phyloP scores from a whole-genome alignment of 345 rosid species.

The Odontarrhena argentea region DNA sequence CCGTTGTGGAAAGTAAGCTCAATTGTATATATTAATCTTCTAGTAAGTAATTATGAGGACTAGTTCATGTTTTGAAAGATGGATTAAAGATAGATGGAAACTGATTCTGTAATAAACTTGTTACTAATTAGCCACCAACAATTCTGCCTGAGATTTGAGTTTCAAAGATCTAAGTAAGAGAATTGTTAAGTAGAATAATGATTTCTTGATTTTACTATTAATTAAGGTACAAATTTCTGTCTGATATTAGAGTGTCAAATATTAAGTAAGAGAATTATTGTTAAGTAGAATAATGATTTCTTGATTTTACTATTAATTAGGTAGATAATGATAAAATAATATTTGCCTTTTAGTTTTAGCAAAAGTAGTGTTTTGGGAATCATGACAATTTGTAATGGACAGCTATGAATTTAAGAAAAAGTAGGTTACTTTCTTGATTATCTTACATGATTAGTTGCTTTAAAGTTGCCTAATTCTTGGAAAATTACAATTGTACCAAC shows the following conservation, averaged over 20 bases:
- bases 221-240: too few species aligned
- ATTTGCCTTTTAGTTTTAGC: constrained; percentile 6
- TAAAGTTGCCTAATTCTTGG: constrained; percentile 24
- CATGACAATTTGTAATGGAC: constrained; percentile 33
- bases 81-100: not conserved
- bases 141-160: not conserved
- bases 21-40: not conserved
- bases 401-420: constrained; percentile 27
- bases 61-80: constrained; percentile 9
- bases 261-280: too few species aligned
- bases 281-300: not conserved
- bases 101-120: not conserved
- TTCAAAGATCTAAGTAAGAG: too few species aligned
- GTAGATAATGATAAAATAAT: not conserved
- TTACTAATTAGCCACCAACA: not conserved
- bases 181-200: too few species aligned
- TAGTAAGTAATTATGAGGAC: not conserved
- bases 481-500: constrained; percentile 7
- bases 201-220: too few species aligned
- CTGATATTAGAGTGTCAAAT: too few species aligned
- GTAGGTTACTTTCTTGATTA: constrained; percentile 30
- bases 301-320: not conserved
- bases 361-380: constrained; percentile 26
- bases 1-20: constrained; percentile 58
- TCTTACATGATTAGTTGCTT: constrained; percentile 7